Conservation (phyloP, 1,139 yeast genomes). For the Candida mesenterica region DNA sequence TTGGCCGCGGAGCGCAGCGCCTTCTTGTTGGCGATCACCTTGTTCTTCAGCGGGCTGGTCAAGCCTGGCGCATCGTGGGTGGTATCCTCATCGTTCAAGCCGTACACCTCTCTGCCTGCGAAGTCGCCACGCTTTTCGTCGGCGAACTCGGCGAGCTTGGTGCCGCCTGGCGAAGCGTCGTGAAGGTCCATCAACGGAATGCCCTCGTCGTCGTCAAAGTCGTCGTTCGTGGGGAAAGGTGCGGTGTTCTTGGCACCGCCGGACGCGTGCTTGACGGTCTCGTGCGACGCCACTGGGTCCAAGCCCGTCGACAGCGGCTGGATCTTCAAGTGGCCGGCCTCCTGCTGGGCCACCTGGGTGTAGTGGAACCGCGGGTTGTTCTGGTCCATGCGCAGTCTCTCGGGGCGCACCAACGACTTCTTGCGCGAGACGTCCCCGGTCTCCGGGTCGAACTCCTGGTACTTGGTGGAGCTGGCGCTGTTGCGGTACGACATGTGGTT, state of each 20-base stretch:
- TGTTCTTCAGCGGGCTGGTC: conserved; percentile 16
- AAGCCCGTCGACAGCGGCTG: conserved; percentile 75
- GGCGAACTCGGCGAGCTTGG: conserved; percentile 3
- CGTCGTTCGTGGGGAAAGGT: conserved; percentile 8
- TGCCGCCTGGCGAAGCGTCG: conserved; percentile 12
- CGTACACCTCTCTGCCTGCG: conserved; percentile 56
- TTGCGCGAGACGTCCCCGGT: conserved; percentile 52
- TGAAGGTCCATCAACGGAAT: conserved; percentile 46
- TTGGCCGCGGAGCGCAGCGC: conserved; percentile 13
- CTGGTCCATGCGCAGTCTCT: conserved; percentile 65
- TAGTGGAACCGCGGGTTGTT: conserved; percentile 77
- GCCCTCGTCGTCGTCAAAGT: conserved; percentile 32
- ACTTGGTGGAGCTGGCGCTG: conserved; percentile 24
- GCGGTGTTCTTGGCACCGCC: no score
- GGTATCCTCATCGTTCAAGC: conserved; percentile 56
- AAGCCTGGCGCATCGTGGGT: conserved; percentile 22
- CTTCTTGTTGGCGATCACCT: conserved; percentile 23
- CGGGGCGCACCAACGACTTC: conserved; percentile 76
- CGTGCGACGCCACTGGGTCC: conserved; percentile 44
- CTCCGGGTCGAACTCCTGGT: conserved; percentile 50
- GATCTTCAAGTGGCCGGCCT: conserved; percentile 58
- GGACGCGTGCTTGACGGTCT: conserved; percentile 3
- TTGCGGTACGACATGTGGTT: conserved; percentile 19
- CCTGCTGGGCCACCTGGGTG: conserved; percentile 76
- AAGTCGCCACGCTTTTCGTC: no score